Conservation (phyloP, 2,329 filamentous ascomycete species). For the Colletotrichum lupini region DNA sequence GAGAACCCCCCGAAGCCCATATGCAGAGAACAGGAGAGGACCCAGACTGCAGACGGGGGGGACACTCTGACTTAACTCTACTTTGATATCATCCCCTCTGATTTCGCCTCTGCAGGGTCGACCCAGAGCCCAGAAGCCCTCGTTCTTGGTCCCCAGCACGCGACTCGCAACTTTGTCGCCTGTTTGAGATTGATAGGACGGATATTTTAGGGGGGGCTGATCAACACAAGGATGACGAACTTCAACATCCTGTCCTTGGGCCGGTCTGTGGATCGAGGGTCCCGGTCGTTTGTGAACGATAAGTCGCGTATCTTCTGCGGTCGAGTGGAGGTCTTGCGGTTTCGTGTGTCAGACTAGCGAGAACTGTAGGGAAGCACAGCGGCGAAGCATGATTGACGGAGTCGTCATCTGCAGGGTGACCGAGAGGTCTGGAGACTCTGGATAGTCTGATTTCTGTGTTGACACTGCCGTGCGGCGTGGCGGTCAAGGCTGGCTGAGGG, state of each 20-base stretch:
- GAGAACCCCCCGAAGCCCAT: conserved; percentile 1
- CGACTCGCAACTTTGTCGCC: conserved; percentile 37
- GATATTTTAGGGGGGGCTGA: conserved; percentile 56
- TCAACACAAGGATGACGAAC: conserved; percentile 49
- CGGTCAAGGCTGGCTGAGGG: conserved; percentile 37
- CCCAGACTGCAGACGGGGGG: conserved; percentile 3
- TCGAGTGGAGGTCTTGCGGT: conserved; percentile 35
- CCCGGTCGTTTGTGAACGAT: conserved; percentile 29
- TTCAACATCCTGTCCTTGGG: conserved; percentile 31
- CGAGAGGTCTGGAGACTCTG: conserved; percentile 19
- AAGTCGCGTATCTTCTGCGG: conserved; percentile 33
- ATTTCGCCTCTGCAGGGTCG: conserved; percentile 29
- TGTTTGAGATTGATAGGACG: conserved; percentile 66
- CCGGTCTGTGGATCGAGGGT: conserved; percentile 39
- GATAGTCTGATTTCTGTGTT: conserved; percentile 22
- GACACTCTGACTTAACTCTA: conserved; percentile 31
- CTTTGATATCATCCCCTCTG: conserved; percentile 28
- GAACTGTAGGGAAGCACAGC: conserved; percentile 33
- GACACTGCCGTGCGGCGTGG: conserved; percentile 35
- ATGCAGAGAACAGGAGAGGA: conserved; percentile 27
- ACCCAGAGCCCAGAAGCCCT: conserved; percentile 22
- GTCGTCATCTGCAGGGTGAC: conserved; percentile 33
- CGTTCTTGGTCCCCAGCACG: conserved; percentile 32
- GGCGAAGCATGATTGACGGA: conserved; percentile 36
- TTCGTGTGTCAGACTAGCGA: conserved; percentile 38